Base-by-base conservation (phyloP, 129 eudicot genomes). In the Logfia minima region DNA sequence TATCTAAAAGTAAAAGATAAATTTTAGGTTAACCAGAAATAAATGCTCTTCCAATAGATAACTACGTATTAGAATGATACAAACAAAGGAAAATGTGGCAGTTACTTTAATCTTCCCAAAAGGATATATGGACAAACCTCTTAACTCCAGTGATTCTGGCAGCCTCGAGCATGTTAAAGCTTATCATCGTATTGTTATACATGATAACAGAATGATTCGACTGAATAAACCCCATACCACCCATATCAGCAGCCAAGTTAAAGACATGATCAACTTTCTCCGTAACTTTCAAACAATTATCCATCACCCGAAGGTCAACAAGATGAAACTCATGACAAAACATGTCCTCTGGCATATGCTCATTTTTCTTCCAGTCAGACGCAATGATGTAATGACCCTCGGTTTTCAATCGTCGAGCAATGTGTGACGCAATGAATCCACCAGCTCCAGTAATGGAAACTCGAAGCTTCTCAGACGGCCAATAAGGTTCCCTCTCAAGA, bases 181-280 rank as follows among this genome's bases (percentile, higher is more conserved):
- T 94, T 70, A 94, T 94, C 98, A 94, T 94, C 0, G 98, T 94
- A 68, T 91, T 94, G 86, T 94, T 94, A 61, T 94, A 94, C 96
- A 94, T 89, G 60, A 94, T 94, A 63, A 94, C 96, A 3, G 99
- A 95, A 86, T 95, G 99, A 80, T 95, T 95, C 11, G 97, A 95
- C 88, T 95, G 99, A 78, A 91, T 95, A 86, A 95, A 95, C 3
- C 99, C 99, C 99, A 95, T 95, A 32, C 99, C 99, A 69, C 99
- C 99, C 99, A 95, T 95, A 82, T 95, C 97, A 76, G 99, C 99
- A 78, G 99, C 99, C 60, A 95, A 87, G 77, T 95, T 95, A 75
- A 95, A 95, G 11, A 95, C 99, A 83, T 95, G 99, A 81, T 95
- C 95, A 70, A 95, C 95, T 21, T 84, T 90, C 37, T 89, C 81